Percentiles rank a stretch among this genome's conserved stretches.
Evolutionary conservation across 331 rosid species (phyloP).

Genomic region (Quercus phellos): DNA sequence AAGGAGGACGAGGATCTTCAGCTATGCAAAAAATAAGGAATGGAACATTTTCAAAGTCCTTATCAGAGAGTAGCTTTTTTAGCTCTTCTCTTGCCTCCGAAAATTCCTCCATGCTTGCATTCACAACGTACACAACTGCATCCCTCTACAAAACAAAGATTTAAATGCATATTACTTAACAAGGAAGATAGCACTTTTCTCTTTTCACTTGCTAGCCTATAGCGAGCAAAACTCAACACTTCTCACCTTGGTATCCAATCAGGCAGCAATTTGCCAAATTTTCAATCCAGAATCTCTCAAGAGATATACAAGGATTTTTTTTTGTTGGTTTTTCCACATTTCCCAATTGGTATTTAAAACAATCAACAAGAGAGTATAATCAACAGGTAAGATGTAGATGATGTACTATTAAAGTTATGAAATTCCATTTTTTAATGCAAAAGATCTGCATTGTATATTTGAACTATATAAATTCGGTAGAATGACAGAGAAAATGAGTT

Average conservation of each 20-base stretch:
- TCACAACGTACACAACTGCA: conserved; percentile 70
- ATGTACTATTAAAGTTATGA: background rate
- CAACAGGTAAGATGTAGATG: background rate
- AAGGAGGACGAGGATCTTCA: too few species aligned
- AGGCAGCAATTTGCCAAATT: background rate
- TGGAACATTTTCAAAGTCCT: too few species aligned
- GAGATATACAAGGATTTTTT: background rate
- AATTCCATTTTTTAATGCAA: background rate
- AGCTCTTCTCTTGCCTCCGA: conserved; percentile 59
- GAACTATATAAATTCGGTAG: background rate
- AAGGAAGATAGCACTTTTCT: too few species aligned
- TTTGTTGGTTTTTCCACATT: background rate
- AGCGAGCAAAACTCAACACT: too few species aligned
- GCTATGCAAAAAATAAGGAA: too few species aligned
- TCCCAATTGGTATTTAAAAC: background rate
- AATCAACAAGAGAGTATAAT: background rate
- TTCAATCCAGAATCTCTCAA: too few species aligned
- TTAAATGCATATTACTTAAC: background rate
- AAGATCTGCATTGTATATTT: background rate
- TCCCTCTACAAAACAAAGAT: conserved; percentile 44
- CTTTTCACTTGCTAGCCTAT: background rate
- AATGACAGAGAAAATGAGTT: background rate
- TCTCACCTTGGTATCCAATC: too few species aligned
- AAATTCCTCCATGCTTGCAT: conserved; percentile 54
- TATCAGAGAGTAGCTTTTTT: conserved; percentile 58